phyloP scores from a whole-genome alignment of 2,329 filamentous ascomycete genomes.

The Colletotrichum costaricense region DNA sequence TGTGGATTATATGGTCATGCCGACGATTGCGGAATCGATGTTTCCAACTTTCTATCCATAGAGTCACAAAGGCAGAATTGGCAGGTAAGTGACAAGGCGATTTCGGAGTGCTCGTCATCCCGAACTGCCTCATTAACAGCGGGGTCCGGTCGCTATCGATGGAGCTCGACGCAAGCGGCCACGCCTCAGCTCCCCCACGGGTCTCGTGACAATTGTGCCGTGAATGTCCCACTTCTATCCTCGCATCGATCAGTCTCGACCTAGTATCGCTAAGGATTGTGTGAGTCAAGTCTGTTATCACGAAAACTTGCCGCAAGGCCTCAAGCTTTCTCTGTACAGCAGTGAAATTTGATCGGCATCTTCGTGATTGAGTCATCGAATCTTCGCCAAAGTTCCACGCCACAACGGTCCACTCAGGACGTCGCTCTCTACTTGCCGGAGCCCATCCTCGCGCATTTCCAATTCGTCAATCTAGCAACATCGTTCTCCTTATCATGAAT shows the following conservation, averaged over 20 bases:
- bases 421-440: not conserved
- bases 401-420: not conserved
- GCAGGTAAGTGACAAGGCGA: not conserved
- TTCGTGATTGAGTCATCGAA: constrained; percentile 11
- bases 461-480: not conserved
- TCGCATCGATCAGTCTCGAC: constrained; percentile 18
- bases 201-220: constrained; percentile 14
- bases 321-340: not conserved
- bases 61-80: not conserved
- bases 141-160: constrained; percentile 1
- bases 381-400: constrained; percentile 2
- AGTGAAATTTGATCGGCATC: not conserved
- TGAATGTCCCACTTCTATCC: not conserved
- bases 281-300: constrained; percentile 18
- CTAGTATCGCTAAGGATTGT: not conserved
- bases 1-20: constrained; percentile 16
- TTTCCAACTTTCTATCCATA: not conserved
- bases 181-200: constrained; percentile 21
- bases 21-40: constrained; percentile 2
- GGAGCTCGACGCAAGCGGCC: constrained; percentile 7
- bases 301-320: not conserved
- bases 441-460: not conserved
- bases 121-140: constrained; percentile 12
- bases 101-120: not conserved
- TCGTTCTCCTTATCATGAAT: not conserved